phyloP scores from a whole-genome alignment of 179 eudicot genomes.

The Spinacia oleracea region DNA sequence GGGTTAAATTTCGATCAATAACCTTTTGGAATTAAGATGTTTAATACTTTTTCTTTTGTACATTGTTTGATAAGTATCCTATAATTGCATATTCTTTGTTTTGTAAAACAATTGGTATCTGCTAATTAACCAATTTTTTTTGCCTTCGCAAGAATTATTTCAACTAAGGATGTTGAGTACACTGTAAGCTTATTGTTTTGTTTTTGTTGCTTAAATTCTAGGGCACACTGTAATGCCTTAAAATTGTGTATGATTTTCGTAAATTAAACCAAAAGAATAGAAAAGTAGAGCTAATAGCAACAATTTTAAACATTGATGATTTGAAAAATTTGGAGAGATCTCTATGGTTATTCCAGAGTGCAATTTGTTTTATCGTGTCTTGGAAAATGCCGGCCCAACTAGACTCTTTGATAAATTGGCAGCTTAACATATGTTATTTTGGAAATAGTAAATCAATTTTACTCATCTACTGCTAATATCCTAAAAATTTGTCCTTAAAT shows the following conservation, averaged over 20 bases:
- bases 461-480: not conserved
- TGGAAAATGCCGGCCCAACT: not conserved
- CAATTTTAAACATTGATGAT: no score
- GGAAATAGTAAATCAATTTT: no score
- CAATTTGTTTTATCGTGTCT: not conserved
- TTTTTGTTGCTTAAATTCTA: not conserved
- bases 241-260: no score
- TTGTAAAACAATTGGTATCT: not conserved
- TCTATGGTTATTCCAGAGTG: not conserved
- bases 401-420: no score
- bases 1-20: no score
- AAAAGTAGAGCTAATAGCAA: no score
- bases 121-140: not conserved
- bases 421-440: no score
- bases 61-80: no score
- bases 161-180: constrained; percentile 25
- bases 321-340: not conserved
- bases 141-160: constrained; percentile 32
- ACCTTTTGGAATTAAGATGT: no score
- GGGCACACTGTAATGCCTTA: no score
- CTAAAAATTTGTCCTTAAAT: not conserved
- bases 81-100: not conserved
- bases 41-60: no score
- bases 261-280: no score
- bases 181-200: constrained; percentile 26